Base-by-base conservation (phyloP, 352 stramenopile species). In the Globisporangium takayamanum region DNA sequence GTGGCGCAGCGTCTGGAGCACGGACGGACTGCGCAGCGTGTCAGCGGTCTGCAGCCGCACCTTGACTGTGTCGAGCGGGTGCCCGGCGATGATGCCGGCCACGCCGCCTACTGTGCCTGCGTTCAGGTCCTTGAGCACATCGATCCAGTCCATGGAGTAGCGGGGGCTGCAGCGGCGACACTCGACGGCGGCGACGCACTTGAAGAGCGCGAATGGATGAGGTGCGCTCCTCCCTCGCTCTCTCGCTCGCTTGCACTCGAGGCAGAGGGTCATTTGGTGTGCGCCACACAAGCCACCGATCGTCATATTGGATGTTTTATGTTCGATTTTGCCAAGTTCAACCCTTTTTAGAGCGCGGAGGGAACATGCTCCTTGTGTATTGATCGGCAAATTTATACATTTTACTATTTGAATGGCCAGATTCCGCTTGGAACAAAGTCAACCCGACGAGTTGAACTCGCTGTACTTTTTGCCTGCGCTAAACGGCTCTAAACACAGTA, bases 31-130 rank as follows among this genome's bases (percentile, higher is more conserved):
- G 51, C 46, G n/a, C 16, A 33, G 44, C 60, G 69, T 70, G 39
- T 60, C 61, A 26, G 63, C 61, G 22, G 84, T 95, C 70, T 95
- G 86, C 49, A 94, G 63, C 45, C 86, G 82, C 59, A 94, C 84
- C 64, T 95, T 95, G 62, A 95, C 78, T 25, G 86, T 95, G 71
- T 95, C 86, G 28, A 95, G 72, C 26, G 86, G 86, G 55, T 95
- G 86, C 12, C 86, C 84, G 16, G 80, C 73, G 30, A 90, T 65
- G 65, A 94, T 90, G 53, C 82, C 80, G 2, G 82, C 81, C 37
- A 91, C 79, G 59, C 83, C 83, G 48, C 79, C 83, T 41, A 93
- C 73, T n/a, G 83, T 93, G 58, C 83, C 83, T 39, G 83, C 80
- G 65, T 90, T 89, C 58, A 93, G 70, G 70, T 93, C 83, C 68